Evolutionary conservation across 305 asterid species (phyloP).

Genomic region (Nicotiana rustica): DNA sequence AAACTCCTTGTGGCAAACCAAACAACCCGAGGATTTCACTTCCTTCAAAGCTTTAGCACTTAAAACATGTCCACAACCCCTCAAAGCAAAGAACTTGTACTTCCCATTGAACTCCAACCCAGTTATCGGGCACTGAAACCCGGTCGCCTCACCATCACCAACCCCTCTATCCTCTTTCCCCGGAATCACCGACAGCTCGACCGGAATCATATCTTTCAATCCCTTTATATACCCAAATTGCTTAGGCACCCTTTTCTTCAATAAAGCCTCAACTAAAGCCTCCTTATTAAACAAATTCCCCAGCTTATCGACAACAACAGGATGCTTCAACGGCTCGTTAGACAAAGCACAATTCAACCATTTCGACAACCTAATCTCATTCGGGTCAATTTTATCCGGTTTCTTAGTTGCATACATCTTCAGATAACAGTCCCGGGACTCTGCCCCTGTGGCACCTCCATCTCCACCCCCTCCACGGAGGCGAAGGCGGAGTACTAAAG

Average conservation of each 20-base stretch:
- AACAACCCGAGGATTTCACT: slow-evolving; percentile 77
- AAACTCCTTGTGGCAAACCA: slow-evolving; percentile 82
- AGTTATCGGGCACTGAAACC: slow-evolving; percentile 81
- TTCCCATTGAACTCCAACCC: slow-evolving; percentile 87
- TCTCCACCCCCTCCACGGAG: slow-evolving; percentile 88
- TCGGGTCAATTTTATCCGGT: slow-evolving; percentile 86
- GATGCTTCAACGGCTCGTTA: slow-evolving; percentile 77
- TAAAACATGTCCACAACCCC: slow-evolving; percentile 83
- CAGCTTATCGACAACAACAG: slow-evolving; percentile 75
- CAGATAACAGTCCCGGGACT: slow-evolving; percentile 87
- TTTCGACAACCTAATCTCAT: slow-evolving; percentile 78
- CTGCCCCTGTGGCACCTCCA: slow-evolving; percentile 98
- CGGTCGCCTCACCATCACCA: slow-evolving; percentile 42
- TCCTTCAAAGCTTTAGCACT: slow-evolving; percentile 92
- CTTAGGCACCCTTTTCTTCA: slow-evolving; percentile 83
- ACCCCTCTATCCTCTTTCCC: slow-evolving; percentile 48
- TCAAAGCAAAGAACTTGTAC: slow-evolving; percentile 69
- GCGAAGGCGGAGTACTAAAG: slow-evolving; percentile 71
- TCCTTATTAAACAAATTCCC: slow-evolving; percentile 95
- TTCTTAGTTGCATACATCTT: slow-evolving; percentile 91
- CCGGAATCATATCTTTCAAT: slow-evolving; percentile 88
- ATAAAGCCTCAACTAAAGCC: slow-evolving; percentile 83
- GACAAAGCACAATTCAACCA: slow-evolving; percentile 90
- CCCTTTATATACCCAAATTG: slow-evolving; percentile 83
- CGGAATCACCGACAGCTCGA: slow-evolving; percentile 63